Base-by-base conservation (phyloP, 1,284 basidiomycete genomes). In the Apiotrichum akiyoshidainum region DNA sequence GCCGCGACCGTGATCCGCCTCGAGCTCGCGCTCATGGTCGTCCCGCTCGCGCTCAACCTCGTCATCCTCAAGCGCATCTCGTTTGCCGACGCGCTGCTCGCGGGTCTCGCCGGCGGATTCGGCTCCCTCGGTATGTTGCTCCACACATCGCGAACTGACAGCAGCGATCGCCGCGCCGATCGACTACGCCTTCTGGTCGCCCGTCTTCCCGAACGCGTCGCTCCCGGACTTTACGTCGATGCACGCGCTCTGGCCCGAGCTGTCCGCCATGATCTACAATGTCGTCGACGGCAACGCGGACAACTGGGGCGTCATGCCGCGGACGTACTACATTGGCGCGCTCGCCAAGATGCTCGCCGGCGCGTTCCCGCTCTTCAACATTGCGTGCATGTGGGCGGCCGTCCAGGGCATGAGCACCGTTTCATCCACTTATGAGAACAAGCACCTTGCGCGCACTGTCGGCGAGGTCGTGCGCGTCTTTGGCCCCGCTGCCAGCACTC, bases 231-330 rank as follows among this genome's bases (percentile, higher is more conserved):
- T 73, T 59, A 69, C 68, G 1, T 49, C 58, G 26, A 61, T 46
- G 60, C 81, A 80, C 69, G 80, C 83, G 9, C 71, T 93, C 1
- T 97, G 93, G 93, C 95, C 95, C 0, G 96, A 99, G 72, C 79
- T 92, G 16, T 80, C 85, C 6, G 84, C 86, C 1, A 67, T 94
- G 21, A 84, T 87, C 63, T 99, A 92, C 81, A 99, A 99, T 70
- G 85, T 97, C 26, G 80, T 88, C 17, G 78, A 92, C 71, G 92
- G 92, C 22, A 90, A 95, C 72, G 88, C 89, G 48, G 80, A 86
- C 0, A 86, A 95, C 31, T 99, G 95, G 95, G 95, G 96, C 63
- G 88, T 94, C 74, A 75, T 87, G 16, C 90, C 93, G 0, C 79
- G 79, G 37, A 81, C 86, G 60, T 80, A 84, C 1, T 98, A 98